Percentiles rank a stretch among this genome's conserved stretches.
These are phyloP conservation scores for Aspergillus arachidicola DNA, from an alignment of 2,329 filamentous ascomycete genomes.

Conservation along the genomic window DNA sequence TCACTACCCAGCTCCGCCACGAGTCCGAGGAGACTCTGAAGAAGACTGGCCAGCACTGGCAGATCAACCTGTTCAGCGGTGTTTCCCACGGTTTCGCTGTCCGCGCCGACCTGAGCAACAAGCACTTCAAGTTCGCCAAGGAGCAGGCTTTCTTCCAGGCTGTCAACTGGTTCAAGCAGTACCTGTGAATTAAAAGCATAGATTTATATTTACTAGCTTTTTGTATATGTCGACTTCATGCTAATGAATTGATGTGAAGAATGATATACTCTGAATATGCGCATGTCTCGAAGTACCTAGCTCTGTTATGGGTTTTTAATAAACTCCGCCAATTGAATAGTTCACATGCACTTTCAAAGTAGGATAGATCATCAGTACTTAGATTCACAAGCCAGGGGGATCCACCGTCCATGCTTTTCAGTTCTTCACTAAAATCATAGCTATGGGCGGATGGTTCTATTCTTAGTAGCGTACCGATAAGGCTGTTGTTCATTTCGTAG, in stretches of 20 bases:
- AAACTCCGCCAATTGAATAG: neutral
- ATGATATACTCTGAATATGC: neutral
- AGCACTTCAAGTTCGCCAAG: conserved; percentile 68
- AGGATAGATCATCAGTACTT: neutral
- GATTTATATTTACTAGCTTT: neutral
- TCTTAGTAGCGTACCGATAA: conserved; percentile 1
- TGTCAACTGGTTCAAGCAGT: conserved; percentile 73
- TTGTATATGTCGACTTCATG: conserved; percentile 2
- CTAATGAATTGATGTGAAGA: conserved; percentile 16
- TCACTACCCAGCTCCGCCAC: conserved; percentile 65
- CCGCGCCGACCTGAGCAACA: conserved; percentile 63
- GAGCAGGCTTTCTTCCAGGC: conserved; percentile 81
- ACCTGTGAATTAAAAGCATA: conserved; percentile 43
- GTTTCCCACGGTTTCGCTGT: conserved; percentile 76
- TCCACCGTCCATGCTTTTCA: neutral
- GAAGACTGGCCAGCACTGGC: conserved; percentile 64
- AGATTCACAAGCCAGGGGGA: neutral
- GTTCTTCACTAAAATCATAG: neutral
- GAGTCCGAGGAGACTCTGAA: conserved; percentile 65
- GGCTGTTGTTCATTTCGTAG: neutral
- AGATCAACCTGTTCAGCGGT: conserved; percentile 74
- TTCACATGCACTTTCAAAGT: neutral
- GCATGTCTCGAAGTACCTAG: neutral
- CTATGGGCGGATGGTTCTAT: neutral
- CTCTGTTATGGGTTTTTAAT: neutral